phyloP scores from a whole-genome alignment of 2,329 filamentous ascomycete species.

The Cercospora sp. region DNA sequence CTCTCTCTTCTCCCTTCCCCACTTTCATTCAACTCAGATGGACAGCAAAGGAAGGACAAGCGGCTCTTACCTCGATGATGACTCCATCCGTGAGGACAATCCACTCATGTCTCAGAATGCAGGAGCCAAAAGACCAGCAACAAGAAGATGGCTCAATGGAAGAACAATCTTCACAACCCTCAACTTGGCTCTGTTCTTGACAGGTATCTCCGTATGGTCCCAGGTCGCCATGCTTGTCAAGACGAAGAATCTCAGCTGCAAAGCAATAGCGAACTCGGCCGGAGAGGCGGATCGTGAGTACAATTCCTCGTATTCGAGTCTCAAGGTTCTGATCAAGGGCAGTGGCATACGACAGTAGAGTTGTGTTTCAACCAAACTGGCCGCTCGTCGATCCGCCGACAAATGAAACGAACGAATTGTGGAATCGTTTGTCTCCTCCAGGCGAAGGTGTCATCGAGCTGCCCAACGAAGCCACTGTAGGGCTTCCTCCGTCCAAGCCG shows the following conservation, averaged over 20 bases:
- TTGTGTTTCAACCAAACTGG: neutral
- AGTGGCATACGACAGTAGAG: neutral
- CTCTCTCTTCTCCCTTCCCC: neutral
- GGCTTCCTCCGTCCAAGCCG: neutral
- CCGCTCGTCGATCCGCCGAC: neutral
- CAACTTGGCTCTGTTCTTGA: neutral
- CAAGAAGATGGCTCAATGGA: neutral
- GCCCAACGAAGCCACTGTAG: neutral
- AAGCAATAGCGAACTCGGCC: neutral
- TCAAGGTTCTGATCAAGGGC: neutral
- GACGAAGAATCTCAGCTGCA: neutral
- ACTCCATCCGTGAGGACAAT: neutral
- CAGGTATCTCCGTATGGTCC: neutral
- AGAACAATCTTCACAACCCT: neutral
- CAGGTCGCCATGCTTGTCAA: neutral
- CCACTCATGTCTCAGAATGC: neutral
- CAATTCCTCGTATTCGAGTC: neutral
- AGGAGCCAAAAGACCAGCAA: neutral
- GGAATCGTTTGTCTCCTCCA: neutral
- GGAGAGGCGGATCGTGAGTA: neutral
- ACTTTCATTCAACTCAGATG: neutral
- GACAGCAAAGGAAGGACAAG: neutral
- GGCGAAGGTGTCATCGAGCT: neutral
- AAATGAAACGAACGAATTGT: neutral
- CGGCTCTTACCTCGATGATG: neutral